These are phyloP conservation scores for Aspergillus clavatus DNA, from an alignment of 2,329 filamentous ascomycete species.

Conservation along the genomic window DNA sequence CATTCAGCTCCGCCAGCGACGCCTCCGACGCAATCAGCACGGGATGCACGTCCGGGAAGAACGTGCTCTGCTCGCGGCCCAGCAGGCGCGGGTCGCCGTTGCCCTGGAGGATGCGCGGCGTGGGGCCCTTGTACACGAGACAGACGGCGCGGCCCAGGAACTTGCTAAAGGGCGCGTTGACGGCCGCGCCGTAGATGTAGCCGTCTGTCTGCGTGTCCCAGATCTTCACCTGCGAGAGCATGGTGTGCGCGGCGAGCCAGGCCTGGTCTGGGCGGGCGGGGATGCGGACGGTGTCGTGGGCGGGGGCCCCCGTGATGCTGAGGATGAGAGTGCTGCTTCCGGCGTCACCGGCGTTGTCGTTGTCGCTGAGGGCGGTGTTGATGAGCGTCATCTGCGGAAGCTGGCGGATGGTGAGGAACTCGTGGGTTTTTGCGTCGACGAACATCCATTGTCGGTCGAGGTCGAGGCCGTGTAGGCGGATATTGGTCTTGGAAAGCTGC, in stretches of 20 bases:
- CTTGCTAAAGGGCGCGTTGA: conserved; percentile 51
- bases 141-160: conserved; percentile 55
- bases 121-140: conserved; percentile 59
- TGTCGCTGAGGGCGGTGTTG: conserved; percentile 47
- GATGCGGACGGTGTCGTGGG: conserved; percentile 44
- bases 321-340: conserved; percentile 44
- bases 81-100: conserved; percentile 53
- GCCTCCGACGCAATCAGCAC: conserved; percentile 53
- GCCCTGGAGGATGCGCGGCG: conserved; percentile 50
- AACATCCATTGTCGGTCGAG: conserved; percentile 66
- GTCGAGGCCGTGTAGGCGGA: conserved; percentile 55
- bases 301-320: conserved; percentile 45
- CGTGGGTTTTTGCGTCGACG: conserved; percentile 47
- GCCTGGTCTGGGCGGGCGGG: conserved; percentile 50
- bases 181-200: conserved; percentile 47
- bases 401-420: conserved; percentile 60
- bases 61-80: conserved; percentile 51
- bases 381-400: conserved; percentile 61
- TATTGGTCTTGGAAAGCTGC: conserved; percentile 47
- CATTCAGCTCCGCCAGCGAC: conserved; percentile 56
- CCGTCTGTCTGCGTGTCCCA: conserved; percentile 57
- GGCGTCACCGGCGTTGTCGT: no score
- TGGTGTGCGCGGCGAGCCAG: conserved; percentile 54
- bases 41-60: conserved; percentile 58
- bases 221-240: conserved; percentile 48